These are phyloP conservation scores for Metschnikowia aberdeeniae DNA, from an alignment of 805 yeast species.

Conservation along the genomic window DNA sequence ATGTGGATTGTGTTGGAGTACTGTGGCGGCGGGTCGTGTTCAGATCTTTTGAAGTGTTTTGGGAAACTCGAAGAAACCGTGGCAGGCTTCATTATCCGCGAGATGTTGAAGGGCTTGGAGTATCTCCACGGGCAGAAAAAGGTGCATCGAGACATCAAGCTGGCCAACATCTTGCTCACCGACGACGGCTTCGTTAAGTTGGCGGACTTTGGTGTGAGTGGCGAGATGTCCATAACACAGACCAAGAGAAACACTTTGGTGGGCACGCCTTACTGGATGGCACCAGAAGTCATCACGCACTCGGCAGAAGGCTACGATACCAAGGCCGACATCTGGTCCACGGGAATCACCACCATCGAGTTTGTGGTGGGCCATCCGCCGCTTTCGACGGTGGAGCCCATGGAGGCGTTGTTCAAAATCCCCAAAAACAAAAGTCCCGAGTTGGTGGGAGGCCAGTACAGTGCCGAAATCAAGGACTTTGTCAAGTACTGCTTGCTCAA, in stretches of 20 bases:
- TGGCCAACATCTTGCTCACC: slow-evolving; percentile 81
- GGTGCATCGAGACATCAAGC: slow-evolving; percentile 87
- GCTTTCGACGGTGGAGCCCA: slow-evolving; percentile 63
- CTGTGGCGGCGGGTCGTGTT: slow-evolving; percentile 93
- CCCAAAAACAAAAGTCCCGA: slow-evolving; percentile 64
- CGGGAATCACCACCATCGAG: slow-evolving; percentile 90
- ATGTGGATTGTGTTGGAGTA: slow-evolving; percentile 94
- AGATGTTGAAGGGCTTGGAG: slow-evolving; percentile 63
- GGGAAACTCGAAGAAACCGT: slow-evolving; percentile 54
- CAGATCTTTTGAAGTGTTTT: slow-evolving; percentile 60
- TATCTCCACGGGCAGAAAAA: slow-evolving; percentile 73
- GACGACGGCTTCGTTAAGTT: slow-evolving; percentile 66
- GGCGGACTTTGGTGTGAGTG: slow-evolving; percentile 93
- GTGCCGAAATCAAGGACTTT: slow-evolving; percentile 60
- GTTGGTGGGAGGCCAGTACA: slow-evolving; percentile 39
- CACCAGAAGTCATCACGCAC: slow-evolving; percentile 81
- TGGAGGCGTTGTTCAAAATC: slow-evolving; percentile 69
- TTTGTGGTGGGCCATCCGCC: slow-evolving; percentile 83
- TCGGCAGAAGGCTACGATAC: slow-evolving; percentile 61
- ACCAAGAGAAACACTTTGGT: slow-evolving; percentile 71
- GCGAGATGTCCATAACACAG: slow-evolving; percentile 59
- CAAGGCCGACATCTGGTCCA: slow-evolving; percentile 93
- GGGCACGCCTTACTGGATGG: slow-evolving; percentile 99
- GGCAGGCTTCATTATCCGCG: slow-evolving; percentile 48
- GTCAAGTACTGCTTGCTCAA: slow-evolving; percentile 62